phyloP scores from a whole-genome alignment of 371 early-diverging fungal genomes.

The Mucor saturninus region DNA sequence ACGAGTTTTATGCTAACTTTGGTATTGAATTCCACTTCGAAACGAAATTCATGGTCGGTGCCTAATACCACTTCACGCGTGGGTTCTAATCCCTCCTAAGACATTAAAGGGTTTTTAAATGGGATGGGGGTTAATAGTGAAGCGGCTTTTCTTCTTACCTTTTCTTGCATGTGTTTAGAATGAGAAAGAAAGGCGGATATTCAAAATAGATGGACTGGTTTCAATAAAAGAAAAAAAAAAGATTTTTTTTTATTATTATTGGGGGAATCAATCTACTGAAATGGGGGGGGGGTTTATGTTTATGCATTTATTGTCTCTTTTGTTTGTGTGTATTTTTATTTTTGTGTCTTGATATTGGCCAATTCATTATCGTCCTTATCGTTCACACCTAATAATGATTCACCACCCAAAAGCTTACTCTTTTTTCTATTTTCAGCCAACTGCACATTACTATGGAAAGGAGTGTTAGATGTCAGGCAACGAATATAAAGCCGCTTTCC shows the following conservation, averaged over 20 bases:
- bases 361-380: slow-evolving; percentile 31
- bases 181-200: too few relatives aligned
- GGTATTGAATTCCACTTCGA: slow-evolving; percentile 70
- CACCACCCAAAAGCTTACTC: slow-evolving; percentile 24
- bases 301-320: neutral
- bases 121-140: neutral
- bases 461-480: neutral
- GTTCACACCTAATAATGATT: slow-evolving; percentile 26
- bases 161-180: too few relatives aligned
- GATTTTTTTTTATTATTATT: too few relatives aligned
- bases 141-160: neutral
- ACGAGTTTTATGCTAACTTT: slow-evolving; percentile 63
- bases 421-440: slow-evolving; percentile 28
- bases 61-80: slow-evolving; percentile 50
- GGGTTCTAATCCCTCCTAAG: slow-evolving; percentile 27
- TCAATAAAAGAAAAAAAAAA: too few relatives aligned
- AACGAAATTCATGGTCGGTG: slow-evolving; percentile 73
- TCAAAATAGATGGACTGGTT: too few relatives aligned
- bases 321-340: slow-evolving; percentile 7
- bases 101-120: neutral
- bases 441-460: slow-evolving; percentile 25
- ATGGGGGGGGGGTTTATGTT: neutral
- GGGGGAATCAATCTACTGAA: slow-evolving; percentile 2
- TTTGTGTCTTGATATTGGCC: slow-evolving; percentile 28
- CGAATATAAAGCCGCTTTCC: neutral